A percentile compares a stretch with the other conserved stretches of the same genome.
These are phyloP conservation scores for Mycena rebaudengoi DNA, from an alignment of 768 basidiomycete species.

Conservation along the genomic window DNA sequence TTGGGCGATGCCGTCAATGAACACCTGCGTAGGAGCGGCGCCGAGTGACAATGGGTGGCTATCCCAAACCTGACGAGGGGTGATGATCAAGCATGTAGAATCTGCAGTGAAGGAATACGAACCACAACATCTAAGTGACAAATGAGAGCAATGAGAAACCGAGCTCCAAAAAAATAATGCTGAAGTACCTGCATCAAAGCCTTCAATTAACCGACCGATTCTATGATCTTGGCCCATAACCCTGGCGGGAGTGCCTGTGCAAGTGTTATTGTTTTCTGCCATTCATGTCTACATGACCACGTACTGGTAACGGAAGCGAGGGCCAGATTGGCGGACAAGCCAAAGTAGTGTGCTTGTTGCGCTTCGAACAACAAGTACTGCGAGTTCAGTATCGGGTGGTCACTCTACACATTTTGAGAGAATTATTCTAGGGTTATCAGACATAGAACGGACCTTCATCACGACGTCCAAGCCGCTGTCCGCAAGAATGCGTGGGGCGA, in stretches of 20 bases:
- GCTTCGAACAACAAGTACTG: slow-evolving; percentile 78
- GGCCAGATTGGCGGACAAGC: slow-evolving; percentile 64
- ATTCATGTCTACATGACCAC: slow-evolving; percentile 65
- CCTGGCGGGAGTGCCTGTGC: slow-evolving; percentile 27
- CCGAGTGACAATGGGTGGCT: slow-evolving; percentile 81
- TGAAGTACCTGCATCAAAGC: slow-evolving; percentile 71
- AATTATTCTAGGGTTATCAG: not conserved
- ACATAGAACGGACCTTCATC: slow-evolving; percentile 67
- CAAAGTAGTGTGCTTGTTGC: slow-evolving; percentile 73
- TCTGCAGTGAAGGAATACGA: not conserved
- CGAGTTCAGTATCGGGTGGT: slow-evolving; percentile 66
- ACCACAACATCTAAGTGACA: not conserved
- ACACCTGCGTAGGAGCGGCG: slow-evolving; percentile 83
- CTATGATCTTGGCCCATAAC: not conserved
- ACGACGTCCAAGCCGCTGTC: slow-evolving; percentile 77
- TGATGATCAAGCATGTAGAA: slow-evolving; percentile 51
- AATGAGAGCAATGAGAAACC: not conserved
- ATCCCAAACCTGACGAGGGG: too few species aligned
- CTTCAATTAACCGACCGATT: slow-evolving; percentile 37
- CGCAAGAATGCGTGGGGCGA: slow-evolving; percentile 78
- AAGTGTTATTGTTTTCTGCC: slow-evolving; percentile 68
- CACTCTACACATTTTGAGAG: slow-evolving; percentile 44
- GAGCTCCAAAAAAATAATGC: not conserved
- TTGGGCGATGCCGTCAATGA: slow-evolving; percentile 85
- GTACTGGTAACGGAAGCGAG: slow-evolving; percentile 70